Conservation (phyloP, 2,329 filamentous ascomycete species). For the Alternaria solani region DNA sequence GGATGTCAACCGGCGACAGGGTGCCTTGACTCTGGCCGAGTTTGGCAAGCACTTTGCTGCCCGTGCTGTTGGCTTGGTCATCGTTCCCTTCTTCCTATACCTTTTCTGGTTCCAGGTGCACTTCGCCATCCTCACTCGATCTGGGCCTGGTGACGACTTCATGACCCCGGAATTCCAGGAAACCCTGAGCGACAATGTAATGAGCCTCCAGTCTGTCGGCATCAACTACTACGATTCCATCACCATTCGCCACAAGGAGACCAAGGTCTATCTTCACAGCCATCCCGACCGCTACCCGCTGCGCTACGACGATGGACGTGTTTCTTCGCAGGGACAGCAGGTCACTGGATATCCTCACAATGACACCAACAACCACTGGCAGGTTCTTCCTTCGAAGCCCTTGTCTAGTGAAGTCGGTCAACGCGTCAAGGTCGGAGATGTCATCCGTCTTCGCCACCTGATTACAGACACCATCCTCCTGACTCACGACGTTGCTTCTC, state of each 20-base stretch:
- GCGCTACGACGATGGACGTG: conserved; percentile 94
- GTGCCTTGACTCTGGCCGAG: conserved; percentile 77
- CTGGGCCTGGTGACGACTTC: conserved; percentile 96
- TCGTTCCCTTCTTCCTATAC: conserved; percentile 96
- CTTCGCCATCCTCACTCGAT: conserved; percentile 86
- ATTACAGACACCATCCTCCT: conserved; percentile 86
- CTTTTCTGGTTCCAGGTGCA: conserved; percentile 99
- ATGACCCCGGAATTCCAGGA: conserved; percentile 99
- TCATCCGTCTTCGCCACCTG: conserved; percentile 85
- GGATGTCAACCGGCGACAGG: conserved; percentile 83
- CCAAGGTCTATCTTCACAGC: conserved; percentile 94
- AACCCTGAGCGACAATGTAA: conserved; percentile 91
- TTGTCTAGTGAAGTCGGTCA: conserved; percentile 64
- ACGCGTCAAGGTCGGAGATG: conserved; percentile 80
- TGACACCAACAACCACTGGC: conserved; percentile 99
- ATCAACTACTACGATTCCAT: conserved; percentile 92
- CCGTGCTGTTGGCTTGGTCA: conserved; percentile 82
- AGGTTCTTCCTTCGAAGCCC: conserved; percentile 75
- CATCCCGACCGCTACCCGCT: conserved; percentile 89
- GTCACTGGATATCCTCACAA: conserved; percentile 98
- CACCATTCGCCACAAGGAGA: conserved; percentile 93
- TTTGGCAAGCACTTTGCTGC: conserved; percentile 92
- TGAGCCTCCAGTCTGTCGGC: conserved; percentile 84
- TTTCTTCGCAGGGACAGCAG: conserved; percentile 96
- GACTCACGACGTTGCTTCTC: conserved; percentile 96